Evolutionary conservation across 2,329 filamentous ascomycete species (phyloP).

Genomic region (Pseudocercospora fijiensis): DNA sequence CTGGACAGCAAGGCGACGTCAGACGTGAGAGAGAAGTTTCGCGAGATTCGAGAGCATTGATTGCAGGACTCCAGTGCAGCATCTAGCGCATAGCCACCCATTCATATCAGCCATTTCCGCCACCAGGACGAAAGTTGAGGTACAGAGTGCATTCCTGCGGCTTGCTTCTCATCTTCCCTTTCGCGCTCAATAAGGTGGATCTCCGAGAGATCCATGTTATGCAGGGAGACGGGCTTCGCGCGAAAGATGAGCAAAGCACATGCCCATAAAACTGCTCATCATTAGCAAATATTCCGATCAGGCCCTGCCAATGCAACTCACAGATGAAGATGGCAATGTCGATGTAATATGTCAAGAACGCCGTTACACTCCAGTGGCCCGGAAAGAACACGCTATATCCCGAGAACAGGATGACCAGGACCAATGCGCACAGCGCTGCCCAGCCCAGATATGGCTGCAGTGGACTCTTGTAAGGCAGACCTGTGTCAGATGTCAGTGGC

Average conservation of each 20-base stretch:
- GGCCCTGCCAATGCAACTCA: neutral
- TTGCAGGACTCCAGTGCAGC: neutral
- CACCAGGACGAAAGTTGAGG: conserved; percentile 11
- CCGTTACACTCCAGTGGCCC: conserved; percentile 38
- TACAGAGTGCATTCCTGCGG: neutral
- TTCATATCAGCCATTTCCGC: conserved; percentile 17
- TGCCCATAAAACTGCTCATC: conserved; percentile 14
- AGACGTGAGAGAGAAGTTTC: neutral
- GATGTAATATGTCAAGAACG: conserved; percentile 24
- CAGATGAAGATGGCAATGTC: conserved; percentile 23
- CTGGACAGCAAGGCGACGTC: conserved; percentile 14
- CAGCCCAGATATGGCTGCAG: conserved; percentile 57
- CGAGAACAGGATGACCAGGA: conserved; percentile 65
- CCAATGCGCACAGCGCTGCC: conserved; percentile 56
- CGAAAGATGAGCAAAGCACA: conserved; percentile 5
- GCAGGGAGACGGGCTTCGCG: conserved; percentile 6
- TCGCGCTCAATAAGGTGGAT: conserved; percentile 21
- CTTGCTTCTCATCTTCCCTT: conserved; percentile 10
- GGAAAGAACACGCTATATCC: conserved; percentile 58
- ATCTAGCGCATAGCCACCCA: too few relatives aligned
- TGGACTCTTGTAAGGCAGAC: conserved; percentile 43
- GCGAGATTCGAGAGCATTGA: neutral
- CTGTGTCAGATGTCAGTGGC: neutral
- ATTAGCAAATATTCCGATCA: neutral
- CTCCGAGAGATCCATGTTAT: conserved; percentile 20